Percentiles rank a stretch among this genome's conserved stretches.
These are phyloP conservation scores for Spongiforma sp. DNA, from an alignment of 1,284 basidiomycete genomes.

Conservation along the genomic window DNA sequence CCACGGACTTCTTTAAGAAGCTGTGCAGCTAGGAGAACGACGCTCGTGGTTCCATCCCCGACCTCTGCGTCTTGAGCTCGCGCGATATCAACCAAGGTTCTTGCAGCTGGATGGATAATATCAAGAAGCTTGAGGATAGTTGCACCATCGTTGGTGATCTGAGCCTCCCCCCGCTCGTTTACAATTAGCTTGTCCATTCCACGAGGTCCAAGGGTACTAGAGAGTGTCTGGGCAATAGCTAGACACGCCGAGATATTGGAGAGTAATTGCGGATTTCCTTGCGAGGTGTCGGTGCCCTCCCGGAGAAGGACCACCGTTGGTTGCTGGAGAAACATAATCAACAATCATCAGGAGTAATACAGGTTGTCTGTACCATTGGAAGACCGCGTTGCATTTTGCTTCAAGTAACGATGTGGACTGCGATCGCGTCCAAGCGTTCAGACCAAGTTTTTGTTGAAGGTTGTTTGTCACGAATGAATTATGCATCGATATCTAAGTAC, in stretches of 20 bases:
- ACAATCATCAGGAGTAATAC: background rate
- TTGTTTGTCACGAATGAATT: background rate
- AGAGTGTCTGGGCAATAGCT: conserved; percentile 87
- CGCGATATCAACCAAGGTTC: conserved; percentile 97
- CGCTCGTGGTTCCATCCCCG: conserved; percentile 97
- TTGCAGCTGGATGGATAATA: conserved; percentile 97
- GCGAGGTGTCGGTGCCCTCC: conserved; percentile 97
- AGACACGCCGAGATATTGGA: conserved; percentile 98
- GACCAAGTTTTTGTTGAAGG: background rate
- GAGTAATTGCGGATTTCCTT: conserved; percentile 92
- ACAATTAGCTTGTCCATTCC: conserved; percentile 99
- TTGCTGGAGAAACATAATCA: conserved; percentile 63
- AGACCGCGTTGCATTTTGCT: conserved; percentile 75
- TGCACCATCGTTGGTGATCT: conserved; percentile 99
- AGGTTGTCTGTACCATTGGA: conserved; percentile 58
- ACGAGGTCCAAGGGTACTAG: conserved; percentile 96
- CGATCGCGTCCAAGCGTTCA: conserved; percentile 6
- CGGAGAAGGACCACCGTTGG: conserved; percentile 92
- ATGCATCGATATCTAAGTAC: background rate
- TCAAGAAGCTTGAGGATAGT: conserved; percentile 97
- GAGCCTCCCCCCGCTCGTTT: conserved; percentile 90
- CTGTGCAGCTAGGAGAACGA: conserved; percentile 94
- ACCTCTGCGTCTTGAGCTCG: conserved; percentile 99
- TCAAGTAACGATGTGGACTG: conserved; percentile 7
- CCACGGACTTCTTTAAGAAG: conserved; percentile 92